Evolutionary conservation across 148 eudicot genomes (phyloP).

Genomic region (Vaccinium vitisidaea): DNA sequence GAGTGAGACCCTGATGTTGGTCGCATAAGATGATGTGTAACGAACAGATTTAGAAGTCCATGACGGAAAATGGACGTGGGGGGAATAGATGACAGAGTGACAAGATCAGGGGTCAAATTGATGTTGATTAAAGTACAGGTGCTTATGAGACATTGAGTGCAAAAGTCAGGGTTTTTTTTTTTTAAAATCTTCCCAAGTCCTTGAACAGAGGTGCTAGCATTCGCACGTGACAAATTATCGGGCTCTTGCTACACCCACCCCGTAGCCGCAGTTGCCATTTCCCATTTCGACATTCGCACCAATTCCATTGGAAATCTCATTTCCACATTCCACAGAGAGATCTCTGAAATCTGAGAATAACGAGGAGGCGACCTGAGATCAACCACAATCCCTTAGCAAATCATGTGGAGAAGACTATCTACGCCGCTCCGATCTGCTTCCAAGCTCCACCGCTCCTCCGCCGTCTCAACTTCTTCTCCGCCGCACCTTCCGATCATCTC

Average conservation of each 20-base stretch:
- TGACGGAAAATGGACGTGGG: no score
- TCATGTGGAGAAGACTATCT: constrained; percentile 60
- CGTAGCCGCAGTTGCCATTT: background rate
- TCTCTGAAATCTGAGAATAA: background rate
- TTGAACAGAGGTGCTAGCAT: background rate
- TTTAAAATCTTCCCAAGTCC: no score
- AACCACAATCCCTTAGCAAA: constrained; percentile 17
- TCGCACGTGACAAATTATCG: background rate
- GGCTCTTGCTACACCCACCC: background rate
- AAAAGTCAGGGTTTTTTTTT: no score
- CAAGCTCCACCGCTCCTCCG: constrained; percentile 18
- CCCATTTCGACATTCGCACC: background rate
- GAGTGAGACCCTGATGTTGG: no score
- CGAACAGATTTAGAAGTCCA: no score
- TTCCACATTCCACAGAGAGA: background rate
- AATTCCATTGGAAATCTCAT: background rate
- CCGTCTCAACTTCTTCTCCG: constrained; percentile 22
- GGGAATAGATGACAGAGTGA: no score
- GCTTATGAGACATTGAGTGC: no score
- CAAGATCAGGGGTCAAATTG: no score
- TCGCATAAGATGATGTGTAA: no score
- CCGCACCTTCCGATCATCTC: constrained; percentile 17
- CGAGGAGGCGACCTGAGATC: constrained; percentile 36
- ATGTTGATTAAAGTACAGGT: no score
- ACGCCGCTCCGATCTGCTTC: constrained; percentile 40